Conservation (phyloP, 371 early-diverging fungal genomes). For the Phascolomyces articulosus region DNA sequence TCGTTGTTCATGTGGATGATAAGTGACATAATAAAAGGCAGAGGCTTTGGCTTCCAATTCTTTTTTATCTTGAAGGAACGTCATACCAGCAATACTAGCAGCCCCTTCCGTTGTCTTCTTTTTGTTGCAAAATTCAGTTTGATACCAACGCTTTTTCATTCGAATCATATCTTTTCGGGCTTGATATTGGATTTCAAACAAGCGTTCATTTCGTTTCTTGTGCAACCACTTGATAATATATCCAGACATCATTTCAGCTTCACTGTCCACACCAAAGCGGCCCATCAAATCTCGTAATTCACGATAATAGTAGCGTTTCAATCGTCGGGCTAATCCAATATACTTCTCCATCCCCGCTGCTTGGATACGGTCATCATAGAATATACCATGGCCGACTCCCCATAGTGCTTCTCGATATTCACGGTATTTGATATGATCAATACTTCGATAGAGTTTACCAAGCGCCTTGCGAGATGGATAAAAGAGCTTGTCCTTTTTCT, state of each 20-base stretch:
- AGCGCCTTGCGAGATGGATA: constrained; percentile 55
- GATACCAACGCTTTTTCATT: constrained; percentile 5
- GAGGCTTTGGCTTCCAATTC: constrained; percentile 53
- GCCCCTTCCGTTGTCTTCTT: too few species aligned
- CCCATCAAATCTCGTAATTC: constrained; percentile 56
- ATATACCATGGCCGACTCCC: neutral
- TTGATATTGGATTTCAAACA: constrained; percentile 1
- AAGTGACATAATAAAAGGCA: constrained; percentile 74
- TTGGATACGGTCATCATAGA: constrained; percentile 45
- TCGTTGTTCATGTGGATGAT: constrained; percentile 39
- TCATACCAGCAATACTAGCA: too few species aligned
- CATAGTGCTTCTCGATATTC: constrained; percentile 1
- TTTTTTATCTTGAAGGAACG: neutral
- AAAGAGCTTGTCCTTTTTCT: constrained; percentile 36
- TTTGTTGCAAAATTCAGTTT: neutral
- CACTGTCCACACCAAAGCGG: constrained; percentile 57
- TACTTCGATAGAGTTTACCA: constrained; percentile 54
- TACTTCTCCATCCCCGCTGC: constrained; percentile 54
- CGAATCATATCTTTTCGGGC: constrained; percentile 5
- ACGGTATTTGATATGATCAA: constrained; percentile 17
- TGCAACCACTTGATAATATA: constrained; percentile 29
- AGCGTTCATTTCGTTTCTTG: constrained; percentile 13
- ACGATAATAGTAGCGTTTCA: constrained; percentile 50
- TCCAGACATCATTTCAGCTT: constrained; percentile 45
- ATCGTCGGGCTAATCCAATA: constrained; percentile 46